Base-by-base conservation (phyloP, 192 early-diverging fungal genomes). In the Geranomyces michiganensis region DNA sequence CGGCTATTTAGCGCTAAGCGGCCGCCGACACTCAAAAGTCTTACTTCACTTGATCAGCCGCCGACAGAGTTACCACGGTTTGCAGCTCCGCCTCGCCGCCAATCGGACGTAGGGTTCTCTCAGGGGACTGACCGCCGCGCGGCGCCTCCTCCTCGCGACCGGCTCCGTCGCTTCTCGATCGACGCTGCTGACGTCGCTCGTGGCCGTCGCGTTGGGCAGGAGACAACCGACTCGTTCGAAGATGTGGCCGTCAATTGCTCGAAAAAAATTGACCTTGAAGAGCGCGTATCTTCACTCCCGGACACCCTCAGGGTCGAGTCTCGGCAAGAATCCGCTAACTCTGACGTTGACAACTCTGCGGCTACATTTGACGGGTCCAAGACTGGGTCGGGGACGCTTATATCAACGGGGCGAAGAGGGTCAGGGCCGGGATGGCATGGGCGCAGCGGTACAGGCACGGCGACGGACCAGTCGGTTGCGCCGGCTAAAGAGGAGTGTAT, bases 291-390 rank as follows among this genome's bases (percentile, higher is more conserved):
- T 6, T 53, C 51, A 7, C 51, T 53, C 24, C 51, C 51, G 4
- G 51, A 53, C 4, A 53, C 51, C 51, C 51, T 53, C 24, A n/a
- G 17, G 24, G 7, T 26, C 24, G n/a, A 53, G 15, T 53, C 51
- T 53, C 51, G 51, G 3, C 51, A 53, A 15, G 51, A n/a, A 53
- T 53, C 51, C 7, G 51, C 51, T n/a, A 24, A 26, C 51, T 53
- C 51, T 7, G 51, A 53, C 15, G 51, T 53, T 15, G 15, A 53
- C 51, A 26, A 26, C 15, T n/a, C 51, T 4, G 51, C n/a, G 51
- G 7, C 15, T 15, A n/a, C 24, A 7, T 4, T 26, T 7, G 51
- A 53, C 24, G 51, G 51, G 19, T 15, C 51, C 4, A 17, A 17
- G 51, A 53, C 19, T 2, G 24, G 36, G 10, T 41, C 36, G 36